Percentiles rank a stretch among this genome's conserved stretches.
Evolutionary conservation across 192 early-diverging fungal genomes (phyloP).

Genomic region (Neocallimastix lanati): DNA sequence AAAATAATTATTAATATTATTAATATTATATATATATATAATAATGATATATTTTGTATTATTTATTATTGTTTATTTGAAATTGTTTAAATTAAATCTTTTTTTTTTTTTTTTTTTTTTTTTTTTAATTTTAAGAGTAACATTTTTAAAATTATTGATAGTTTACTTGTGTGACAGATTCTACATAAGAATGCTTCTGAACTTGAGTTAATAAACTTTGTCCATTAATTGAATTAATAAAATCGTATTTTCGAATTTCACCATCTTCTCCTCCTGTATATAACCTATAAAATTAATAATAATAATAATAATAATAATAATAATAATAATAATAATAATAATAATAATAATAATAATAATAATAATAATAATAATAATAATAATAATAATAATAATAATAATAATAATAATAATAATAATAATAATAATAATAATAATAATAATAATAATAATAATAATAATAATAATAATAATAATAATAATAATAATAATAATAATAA

Average conservation of each 20-base stretch:
- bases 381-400: neutral
- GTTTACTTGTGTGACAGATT: slow-evolving; percentile 53
- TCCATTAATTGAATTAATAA: slow-evolving; percentile 68
- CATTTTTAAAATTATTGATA: too few relatives aligned
- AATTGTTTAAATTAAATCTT: too few relatives aligned
- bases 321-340: neutral
- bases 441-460: neutral
- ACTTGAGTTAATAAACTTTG: slow-evolving; percentile 59
- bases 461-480: neutral
- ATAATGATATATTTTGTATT: too few relatives aligned
- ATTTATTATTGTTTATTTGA: too few relatives aligned
- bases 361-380: neutral
- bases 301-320: neutral
- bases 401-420: neutral
- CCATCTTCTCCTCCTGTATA: slow-evolving; percentile 82
- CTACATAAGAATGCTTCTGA: slow-evolving; percentile 69
- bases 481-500: neutral
- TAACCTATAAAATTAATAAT: slow-evolving; percentile 5
- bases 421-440: neutral
- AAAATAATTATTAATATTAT: slow-evolving; percentile 29
- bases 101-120: too few relatives aligned
- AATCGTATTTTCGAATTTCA: slow-evolving; percentile 86
- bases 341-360: neutral
- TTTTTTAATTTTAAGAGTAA: too few relatives aligned
- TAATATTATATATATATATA: too few relatives aligned